Evolutionary conservation across 2,329 filamentous ascomycete genomes (phyloP), one percentile per base, ranked within the genome.

Genomic region (Xylariales sp.): DNA sequence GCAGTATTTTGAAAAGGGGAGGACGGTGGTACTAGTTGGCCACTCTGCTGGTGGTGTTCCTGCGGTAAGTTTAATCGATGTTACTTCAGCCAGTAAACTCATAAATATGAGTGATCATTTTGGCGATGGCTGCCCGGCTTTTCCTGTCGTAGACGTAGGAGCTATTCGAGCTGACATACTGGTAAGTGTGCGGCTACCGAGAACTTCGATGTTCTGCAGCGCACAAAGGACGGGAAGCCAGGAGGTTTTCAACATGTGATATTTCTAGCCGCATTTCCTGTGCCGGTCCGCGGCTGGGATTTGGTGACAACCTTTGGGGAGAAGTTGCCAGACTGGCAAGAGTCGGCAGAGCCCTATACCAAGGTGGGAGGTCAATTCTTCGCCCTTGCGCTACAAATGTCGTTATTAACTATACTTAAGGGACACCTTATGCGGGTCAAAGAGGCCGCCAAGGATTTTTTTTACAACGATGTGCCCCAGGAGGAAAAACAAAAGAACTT

Each of bases 401-500:
- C 29, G 7, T 8, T 30, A 30, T 16, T 30, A 16, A 30, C 14
- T 8, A 8, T 12, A 12, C 14, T 30, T 15, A 29, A 33, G 29
- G 38, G 30, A 21, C 40, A 21, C 24, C 33, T 27, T 38, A 21
- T 30, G 11, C 10, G 8, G 15, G 38, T 36, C 17, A 37, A 28
- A 15, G 37, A 40, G 29, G n/a, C 24, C 2, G 43, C 40, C 20
- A 47, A 43, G 23, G 25, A 37, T 6, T 16, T 17, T 5, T 42
- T 48, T 7, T 48, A 42, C 31, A 43, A 42, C 15, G 45, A 49
- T 29, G 14, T 48, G 3, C 24, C 39, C 7, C 33, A 39, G 5
- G 36, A 39, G 6, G 37, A 44, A 23, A 43, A 24, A 6, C 33
- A 44, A 20, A 42, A 25, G 30, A 42, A 31, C 14, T 44, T 41